Percentiles rank a stretch among this genome's conserved stretches.
phyloP scores from a whole-genome alignment of 768 basidiomycete genomes.

The Tremella yokohamensis region DNA sequence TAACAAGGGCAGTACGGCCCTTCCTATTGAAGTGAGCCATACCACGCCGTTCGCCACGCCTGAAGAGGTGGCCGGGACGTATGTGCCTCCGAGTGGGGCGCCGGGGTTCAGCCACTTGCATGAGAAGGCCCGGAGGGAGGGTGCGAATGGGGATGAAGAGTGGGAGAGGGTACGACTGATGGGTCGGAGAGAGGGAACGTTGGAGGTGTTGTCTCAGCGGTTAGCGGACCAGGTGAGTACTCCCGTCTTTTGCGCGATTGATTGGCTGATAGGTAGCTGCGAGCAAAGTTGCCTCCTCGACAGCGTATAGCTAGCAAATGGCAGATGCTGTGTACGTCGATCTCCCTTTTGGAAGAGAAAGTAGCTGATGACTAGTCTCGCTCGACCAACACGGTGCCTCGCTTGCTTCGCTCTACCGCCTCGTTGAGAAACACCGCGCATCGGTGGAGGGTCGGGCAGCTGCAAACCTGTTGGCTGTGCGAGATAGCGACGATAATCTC shows the following conservation, averaged over 20 bases:
- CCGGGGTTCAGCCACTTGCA: slow-evolving; percentile 27
- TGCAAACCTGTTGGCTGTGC: slow-evolving; percentile 61
- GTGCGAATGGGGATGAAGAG: slow-evolving; percentile 7
- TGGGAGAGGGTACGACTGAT: slow-evolving; percentile 22
- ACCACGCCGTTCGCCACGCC: slow-evolving; percentile 38
- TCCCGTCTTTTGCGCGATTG: neutral
- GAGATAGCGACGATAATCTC: slow-evolving; percentile 61
- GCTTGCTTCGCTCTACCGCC: slow-evolving; percentile 73
- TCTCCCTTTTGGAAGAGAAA: neutral
- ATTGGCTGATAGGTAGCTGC: slow-evolving; percentile 22
- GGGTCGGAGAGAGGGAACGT: slow-evolving; percentile 36
- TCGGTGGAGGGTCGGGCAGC: slow-evolving; percentile 13
- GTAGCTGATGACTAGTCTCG: slow-evolving; percentile 53
- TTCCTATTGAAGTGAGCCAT: slow-evolving; percentile 40
- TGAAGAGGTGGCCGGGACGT: slow-evolving; percentile 23
- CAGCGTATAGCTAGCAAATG: slow-evolving; percentile 43
- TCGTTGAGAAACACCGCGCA: slow-evolving; percentile 38
- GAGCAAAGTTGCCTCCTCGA: slow-evolving; percentile 36
- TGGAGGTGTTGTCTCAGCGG: slow-evolving; percentile 21
- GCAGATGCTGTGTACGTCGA: slow-evolving; percentile 43
- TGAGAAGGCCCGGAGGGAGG: neutral
- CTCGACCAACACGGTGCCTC: slow-evolving; percentile 95
- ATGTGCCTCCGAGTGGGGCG: slow-evolving; percentile 42
- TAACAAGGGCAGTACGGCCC: slow-evolving; percentile 9
- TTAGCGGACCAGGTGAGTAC: slow-evolving; percentile 37